These are phyloP conservation scores for Ascobolus immersus DNA, from an alignment of 495 filamentous ascomycete genomes.

Conservation along the genomic window DNA sequence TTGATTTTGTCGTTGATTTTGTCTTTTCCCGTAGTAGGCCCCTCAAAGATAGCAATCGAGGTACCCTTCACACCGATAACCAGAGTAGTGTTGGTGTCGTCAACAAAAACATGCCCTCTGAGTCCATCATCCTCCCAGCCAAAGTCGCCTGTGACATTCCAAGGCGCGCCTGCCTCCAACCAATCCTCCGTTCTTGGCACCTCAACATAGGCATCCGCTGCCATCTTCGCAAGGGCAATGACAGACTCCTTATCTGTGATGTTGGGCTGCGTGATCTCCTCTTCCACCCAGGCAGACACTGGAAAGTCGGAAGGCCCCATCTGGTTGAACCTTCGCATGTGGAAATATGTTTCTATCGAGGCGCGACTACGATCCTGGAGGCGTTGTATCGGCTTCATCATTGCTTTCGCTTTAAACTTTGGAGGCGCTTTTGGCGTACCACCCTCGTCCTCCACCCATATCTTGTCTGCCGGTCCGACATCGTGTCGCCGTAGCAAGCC, in stretches of 20 bases:
- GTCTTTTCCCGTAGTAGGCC: constrained; percentile 74
- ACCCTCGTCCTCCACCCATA: constrained; percentile 43
- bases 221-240: constrained; percentile 59
- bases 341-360: constrained; percentile 48
- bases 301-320: constrained; percentile 29
- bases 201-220: constrained; percentile 65
- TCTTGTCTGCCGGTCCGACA: constrained; percentile 31
- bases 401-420: constrained; percentile 27
- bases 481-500: constrained; percentile 49
- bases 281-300: constrained; percentile 48
- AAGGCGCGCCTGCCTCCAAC: constrained; percentile 52
- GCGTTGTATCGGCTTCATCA: constrained; percentile 42
- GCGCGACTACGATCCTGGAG: constrained; percentile 51
- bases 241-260: constrained; percentile 67
- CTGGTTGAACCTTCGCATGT: constrained; percentile 31
- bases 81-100: constrained; percentile 61
- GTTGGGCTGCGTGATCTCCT: constrained; percentile 55
- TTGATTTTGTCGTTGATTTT: constrained; percentile 96
- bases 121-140: constrained; percentile 80
- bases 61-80: constrained; percentile 86
- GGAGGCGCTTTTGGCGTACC: constrained; percentile 19
- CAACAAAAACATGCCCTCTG: constrained; percentile 74
- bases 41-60: constrained; percentile 74
- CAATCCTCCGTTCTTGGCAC: constrained; percentile 46
- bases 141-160: constrained; percentile 62